Conservation (phyloP, 176 grass and related monocot species). For the Bonia amplexicaulis region DNA sequence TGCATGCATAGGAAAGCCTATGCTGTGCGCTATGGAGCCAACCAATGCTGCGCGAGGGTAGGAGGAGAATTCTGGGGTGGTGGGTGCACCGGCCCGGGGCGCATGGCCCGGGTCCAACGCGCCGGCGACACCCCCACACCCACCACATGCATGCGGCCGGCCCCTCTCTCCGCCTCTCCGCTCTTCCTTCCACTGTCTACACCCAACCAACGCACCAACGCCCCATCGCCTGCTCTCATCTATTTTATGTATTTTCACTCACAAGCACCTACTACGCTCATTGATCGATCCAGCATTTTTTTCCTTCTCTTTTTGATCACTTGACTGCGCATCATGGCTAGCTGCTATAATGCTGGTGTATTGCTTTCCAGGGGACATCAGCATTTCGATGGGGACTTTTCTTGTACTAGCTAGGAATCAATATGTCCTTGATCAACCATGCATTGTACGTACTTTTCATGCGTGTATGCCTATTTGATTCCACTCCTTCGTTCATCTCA, state of each 20-base stretch:
- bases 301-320: background rate
- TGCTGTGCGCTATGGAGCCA: background rate
- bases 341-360: background rate
- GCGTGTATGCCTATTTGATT: background rate
- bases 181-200: background rate
- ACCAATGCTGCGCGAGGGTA: background rate
- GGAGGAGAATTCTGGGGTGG: background rate
- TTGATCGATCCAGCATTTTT: background rate
- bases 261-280: background rate
- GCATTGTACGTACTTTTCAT: background rate
- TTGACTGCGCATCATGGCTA: background rate
- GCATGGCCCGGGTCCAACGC: slow-evolving; percentile 24
- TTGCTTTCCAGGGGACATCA: slow-evolving; percentile 1
- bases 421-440: background rate
- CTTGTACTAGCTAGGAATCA: background rate
- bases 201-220: background rate
- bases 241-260: background rate
- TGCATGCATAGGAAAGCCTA: background rate
- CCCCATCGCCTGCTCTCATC: background rate
- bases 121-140: slow-evolving; percentile 9
- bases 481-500: background rate
- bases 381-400: background rate
- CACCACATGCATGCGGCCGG: slow-evolving; percentile 13
- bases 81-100: slow-evolving; percentile 1
- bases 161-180: background rate